Percentiles rank a stretch among this genome's conserved stretches.
phyloP scores from a whole-genome alignment of 768 basidiomycete species.

The Lepiota venenata region DNA sequence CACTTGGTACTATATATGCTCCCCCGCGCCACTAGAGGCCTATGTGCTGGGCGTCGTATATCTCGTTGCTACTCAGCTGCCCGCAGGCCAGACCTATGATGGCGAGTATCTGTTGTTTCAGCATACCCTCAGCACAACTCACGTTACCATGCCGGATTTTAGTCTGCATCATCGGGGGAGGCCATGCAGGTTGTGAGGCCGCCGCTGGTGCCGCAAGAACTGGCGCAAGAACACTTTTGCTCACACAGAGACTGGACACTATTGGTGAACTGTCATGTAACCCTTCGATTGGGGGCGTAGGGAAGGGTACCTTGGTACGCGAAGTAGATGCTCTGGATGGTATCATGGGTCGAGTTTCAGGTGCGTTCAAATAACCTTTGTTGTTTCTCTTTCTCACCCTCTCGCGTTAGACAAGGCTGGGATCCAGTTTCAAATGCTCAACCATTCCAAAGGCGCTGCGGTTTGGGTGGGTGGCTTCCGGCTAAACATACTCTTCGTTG shows the following conservation, averaged over 20 bases:
- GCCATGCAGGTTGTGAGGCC: constrained; percentile 92
- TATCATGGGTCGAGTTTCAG: constrained; percentile 78
- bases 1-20: background rate
- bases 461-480: constrained; percentile 65
- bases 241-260: constrained; percentile 80
- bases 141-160: background rate
- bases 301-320: constrained; percentile 88
- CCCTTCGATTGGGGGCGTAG: constrained; percentile 88
- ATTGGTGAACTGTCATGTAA: constrained; percentile 88
- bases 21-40: background rate
- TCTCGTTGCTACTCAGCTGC: constrained; percentile 8
- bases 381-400: background rate
- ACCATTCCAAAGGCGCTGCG: constrained; percentile 82
- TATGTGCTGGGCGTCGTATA: background rate
- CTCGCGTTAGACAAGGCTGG: constrained; percentile 70
- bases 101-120: constrained; percentile 2
- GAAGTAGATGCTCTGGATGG: constrained; percentile 93
- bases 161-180: constrained; percentile 89
- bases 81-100: constrained; percentile 5
- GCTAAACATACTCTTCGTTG: background rate
- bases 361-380: constrained; percentile 21
- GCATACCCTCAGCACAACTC: background rate
- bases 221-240: constrained; percentile 74
- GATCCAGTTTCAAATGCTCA: constrained; percentile 85
- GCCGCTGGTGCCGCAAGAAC: constrained; percentile 83